Conservation (phyloP, 768 basidiomycete genomes). For the Amanita rimosa region DNA sequence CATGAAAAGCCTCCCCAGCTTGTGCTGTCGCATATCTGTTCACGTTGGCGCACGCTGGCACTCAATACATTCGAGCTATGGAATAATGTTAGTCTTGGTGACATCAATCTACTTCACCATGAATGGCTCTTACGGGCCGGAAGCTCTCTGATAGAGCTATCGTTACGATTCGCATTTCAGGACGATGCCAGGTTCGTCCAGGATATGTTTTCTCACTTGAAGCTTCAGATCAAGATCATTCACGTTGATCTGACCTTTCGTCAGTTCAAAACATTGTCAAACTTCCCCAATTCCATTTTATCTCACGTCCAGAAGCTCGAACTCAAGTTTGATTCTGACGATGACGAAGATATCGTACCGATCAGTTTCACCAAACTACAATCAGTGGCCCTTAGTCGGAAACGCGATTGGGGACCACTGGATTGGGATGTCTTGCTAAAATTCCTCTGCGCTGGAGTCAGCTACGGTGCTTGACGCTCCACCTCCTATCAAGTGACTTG, state of each 20-base stretch:
- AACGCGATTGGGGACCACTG: too few species aligned
- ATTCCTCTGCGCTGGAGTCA: background rate
- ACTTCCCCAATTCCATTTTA: background rate
- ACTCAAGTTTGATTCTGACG: background rate
- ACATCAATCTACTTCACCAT: background rate
- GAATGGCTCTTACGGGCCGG: background rate
- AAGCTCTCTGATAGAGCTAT: background rate
- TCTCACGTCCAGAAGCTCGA: background rate
- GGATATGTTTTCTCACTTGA: background rate
- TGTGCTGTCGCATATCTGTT: background rate
- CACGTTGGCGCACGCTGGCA: background rate
- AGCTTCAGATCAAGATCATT: background rate
- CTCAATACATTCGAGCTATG: background rate
- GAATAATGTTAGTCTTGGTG: background rate
- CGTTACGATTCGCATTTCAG: background rate
- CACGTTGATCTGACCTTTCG: background rate
- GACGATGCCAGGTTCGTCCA: background rate
- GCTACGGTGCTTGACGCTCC: background rate
- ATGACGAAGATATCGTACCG: background rate
- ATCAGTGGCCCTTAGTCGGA: background rate
- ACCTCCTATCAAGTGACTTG: too few species aligned
- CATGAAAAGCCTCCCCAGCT: background rate
- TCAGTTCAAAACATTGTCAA: background rate
- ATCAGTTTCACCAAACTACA: background rate
- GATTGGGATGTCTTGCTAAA: background rate